These are phyloP conservation scores for Dipteronia dyeriana DNA, from an alignment of 345 rosid genomes.

Conservation along the genomic window DNA sequence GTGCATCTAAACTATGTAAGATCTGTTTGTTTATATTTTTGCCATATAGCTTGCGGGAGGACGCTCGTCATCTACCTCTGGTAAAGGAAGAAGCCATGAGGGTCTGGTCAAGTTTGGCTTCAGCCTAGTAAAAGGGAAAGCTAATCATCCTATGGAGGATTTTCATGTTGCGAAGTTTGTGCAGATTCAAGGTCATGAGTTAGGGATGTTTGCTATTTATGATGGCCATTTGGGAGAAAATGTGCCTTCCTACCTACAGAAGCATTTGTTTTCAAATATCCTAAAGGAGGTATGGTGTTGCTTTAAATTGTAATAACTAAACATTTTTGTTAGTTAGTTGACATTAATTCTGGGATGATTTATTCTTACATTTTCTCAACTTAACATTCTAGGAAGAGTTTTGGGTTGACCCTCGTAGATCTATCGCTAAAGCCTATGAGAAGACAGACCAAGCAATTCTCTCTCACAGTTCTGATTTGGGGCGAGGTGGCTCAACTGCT, in stretches of 20 bases:
- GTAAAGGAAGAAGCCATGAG: conserved; percentile 57
- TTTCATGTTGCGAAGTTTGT: conserved; percentile 70
- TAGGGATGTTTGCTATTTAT: conserved; percentile 74
- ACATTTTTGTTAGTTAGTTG: conserved; percentile 17
- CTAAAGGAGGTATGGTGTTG: conserved; percentile 54
- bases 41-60: conserved; percentile 50
- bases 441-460: conserved; percentile 68
- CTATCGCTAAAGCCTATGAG: conserved; percentile 68
- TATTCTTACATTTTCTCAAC: conserved; percentile 18
- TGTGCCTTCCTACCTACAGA: conserved; percentile 68
- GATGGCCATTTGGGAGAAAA: conserved; percentile 77
- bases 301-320: conserved; percentile 12
- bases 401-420: conserved; percentile 57
- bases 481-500: conserved; percentile 81
- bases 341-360: background rate
- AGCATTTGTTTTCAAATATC: conserved; percentile 65
- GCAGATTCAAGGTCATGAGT: conserved; percentile 49
- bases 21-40: conserved; percentile 5
- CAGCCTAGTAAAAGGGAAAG: conserved; percentile 63
- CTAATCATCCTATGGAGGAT: conserved; percentile 81
- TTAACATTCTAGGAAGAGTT: conserved; percentile 53
- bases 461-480: conserved; percentile 55
- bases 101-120: conserved; percentile 61
- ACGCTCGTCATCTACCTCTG: conserved; percentile 53
- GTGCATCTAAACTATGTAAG: background rate